phyloP scores from a whole-genome alignment of 345 rosid species.

The Sisymbrium irio region DNA sequence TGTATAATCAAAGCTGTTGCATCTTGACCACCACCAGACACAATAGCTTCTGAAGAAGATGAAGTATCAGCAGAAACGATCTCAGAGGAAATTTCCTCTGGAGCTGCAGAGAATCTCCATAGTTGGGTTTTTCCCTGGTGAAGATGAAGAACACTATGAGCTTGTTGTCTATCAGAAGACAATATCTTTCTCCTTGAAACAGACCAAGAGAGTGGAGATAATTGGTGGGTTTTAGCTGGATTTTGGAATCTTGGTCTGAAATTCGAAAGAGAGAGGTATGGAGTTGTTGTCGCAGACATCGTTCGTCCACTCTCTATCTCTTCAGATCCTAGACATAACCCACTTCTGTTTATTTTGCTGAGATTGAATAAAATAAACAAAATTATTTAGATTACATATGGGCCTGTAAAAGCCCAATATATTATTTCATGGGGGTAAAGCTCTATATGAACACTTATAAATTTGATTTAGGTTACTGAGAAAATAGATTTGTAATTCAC shows the following conservation, averaged over 20 bases:
- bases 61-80: conserved; percentile 35
- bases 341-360: background rate
- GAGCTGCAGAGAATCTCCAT: conserved; percentile 50
- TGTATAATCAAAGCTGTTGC: conserved; percentile 45
- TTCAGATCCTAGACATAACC: conserved; percentile 17
- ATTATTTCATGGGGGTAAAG: background rate
- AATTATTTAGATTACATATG: background rate
- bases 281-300: conserved; percentile 27
- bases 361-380: background rate
- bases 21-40: conserved; percentile 41
- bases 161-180: conserved; percentile 13
- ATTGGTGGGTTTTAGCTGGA: conserved; percentile 22
- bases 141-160: conserved; percentile 18
- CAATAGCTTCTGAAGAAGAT: conserved; percentile 21
- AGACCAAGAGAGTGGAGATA: conserved; percentile 25
- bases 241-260: conserved; percentile 35
- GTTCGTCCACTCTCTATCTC: conserved; percentile 20
- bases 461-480: too few species aligned
- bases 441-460: too few species aligned
- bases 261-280: conserved; percentile 34
- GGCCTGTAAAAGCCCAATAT: background rate
- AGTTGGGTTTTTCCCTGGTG: conserved; percentile 5
- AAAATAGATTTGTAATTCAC: too few species aligned
- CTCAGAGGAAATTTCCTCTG: conserved; percentile 46
- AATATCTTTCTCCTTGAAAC: conserved; percentile 18